Base-by-base conservation (phyloP, 2,329 filamentous ascomycete genomes). In the Rutstroemia sp. region DNA sequence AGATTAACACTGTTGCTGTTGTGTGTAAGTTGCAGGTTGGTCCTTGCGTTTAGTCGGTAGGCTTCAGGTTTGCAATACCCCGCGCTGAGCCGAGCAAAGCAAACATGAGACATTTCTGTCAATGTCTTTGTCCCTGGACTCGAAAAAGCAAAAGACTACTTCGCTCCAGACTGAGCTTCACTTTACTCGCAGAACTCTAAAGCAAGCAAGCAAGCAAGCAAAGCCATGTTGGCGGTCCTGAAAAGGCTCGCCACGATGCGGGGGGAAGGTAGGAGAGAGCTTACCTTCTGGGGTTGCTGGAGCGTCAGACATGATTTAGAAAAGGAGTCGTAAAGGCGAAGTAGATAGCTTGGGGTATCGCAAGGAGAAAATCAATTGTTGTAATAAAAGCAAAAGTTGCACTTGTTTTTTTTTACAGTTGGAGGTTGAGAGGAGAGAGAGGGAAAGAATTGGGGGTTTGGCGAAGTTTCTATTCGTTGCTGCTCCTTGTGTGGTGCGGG, bases 201-300 rank as follows among this genome's bases (percentile, higher is more conserved):
- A 34, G 10, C 30, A 4, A 14, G 12, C 30, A 34, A 34, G 10
- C 30, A 4, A 14, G 12, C 30, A 34, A 27, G 25, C 7, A 41
- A 42, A 42, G 7, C 19, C n/a, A 7, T 42, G n/a, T 42, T 42
- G 16, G 2, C 16, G 39, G 16, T n/a, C 4, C 5, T 5, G n/a
- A 12, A 25, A 52, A 12, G 12, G 30, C 30, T 34, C 30, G 30
- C 30, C 9, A 34, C 30, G 12, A 34, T 10, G 30, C 30, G 30
- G 10, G 30, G 12, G 30, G 30, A 34, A 34, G 30, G 10, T 6
- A 38, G 39, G 50, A 46, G 44, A 51, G 58, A 64, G 62, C 64
- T 66, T 66, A 66, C 65, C 65, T 66, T 67, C 65, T 53, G 65
- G 65, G 57, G 63, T 65, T 18, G 55, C 49, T 37, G 41, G 42